A percentile compares a stretch with the other conserved stretches of the same genome.
These are phyloP conservation scores for Nothophytophthora sp. DNA, from an alignment of 352 stramenopile genomes.

Conservation along the genomic window DNA sequence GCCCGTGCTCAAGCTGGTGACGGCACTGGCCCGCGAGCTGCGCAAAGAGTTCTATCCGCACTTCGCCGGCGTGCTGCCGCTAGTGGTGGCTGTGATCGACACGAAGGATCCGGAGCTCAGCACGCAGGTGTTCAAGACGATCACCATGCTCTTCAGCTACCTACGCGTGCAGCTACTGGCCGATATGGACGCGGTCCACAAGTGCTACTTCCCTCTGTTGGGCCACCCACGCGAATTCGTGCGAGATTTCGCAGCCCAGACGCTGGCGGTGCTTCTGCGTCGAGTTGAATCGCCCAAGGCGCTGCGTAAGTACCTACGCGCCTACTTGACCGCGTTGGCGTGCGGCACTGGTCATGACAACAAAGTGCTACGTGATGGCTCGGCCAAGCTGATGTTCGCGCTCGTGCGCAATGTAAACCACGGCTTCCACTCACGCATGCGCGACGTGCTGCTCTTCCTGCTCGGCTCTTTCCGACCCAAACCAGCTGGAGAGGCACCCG, in stretches of 20 bases:
- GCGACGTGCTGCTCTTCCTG: conserved; percentile 73
- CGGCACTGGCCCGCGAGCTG: conserved; percentile 77
- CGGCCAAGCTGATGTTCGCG: conserved; percentile 85
- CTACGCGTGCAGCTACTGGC: conserved; percentile 80
- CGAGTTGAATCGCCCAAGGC: conserved; percentile 77
- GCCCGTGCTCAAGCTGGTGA: conserved; percentile 82
- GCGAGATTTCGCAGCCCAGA: conserved; percentile 89
- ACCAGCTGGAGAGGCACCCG: conserved; percentile 2
- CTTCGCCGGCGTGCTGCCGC: conserved; percentile 61
- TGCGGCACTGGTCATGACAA: conserved; percentile 63
- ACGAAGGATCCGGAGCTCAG: conserved; percentile 90
- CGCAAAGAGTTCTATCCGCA: conserved; percentile 88
- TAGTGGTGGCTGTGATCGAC: conserved; percentile 79
- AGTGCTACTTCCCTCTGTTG: conserved; percentile 90
- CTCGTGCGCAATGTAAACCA: conserved; percentile 85
- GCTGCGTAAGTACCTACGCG: conserved; percentile 76
- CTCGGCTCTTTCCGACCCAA: conserved; percentile 74
- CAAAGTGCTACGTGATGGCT: conserved; percentile 76
- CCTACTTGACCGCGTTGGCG: conserved; percentile 77
- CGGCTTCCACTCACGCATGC: conserved; percentile 87
- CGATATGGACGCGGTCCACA: conserved; percentile 90
- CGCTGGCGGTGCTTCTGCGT: conserved; percentile 80
- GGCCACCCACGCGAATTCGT: conserved; percentile 86
- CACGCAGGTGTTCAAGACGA: conserved; percentile 90
- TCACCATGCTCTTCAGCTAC: conserved; percentile 90